Conservation (phyloP, 371 early-diverging fungal genomes). For the Dentiscutata heterogama region DNA sequence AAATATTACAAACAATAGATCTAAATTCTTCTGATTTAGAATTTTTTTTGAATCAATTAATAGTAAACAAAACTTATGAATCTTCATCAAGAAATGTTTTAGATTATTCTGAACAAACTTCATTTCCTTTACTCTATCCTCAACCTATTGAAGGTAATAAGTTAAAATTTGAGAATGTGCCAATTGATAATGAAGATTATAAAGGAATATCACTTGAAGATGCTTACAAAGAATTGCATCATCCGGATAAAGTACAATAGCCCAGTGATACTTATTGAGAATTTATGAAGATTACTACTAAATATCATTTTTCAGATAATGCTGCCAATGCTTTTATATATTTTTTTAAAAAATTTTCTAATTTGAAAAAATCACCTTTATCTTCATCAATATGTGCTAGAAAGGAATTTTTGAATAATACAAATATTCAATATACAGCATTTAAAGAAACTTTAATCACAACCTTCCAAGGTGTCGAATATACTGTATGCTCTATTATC, state of each 20-base stretch:
- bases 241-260: neutral
- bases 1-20: neutral
- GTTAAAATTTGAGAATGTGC: neutral
- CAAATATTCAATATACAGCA: neutral
- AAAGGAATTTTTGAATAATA: neutral
- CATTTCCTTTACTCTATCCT: neutral
- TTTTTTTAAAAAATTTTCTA: neutral
- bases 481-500: slow-evolving; percentile 2
- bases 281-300: neutral
- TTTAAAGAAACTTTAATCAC: neutral
- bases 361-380: neutral
- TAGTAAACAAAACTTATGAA: too few species aligned
- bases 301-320: neutral
- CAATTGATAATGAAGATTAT: neutral
- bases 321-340: neutral
- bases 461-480: neutral
- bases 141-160: neutral
- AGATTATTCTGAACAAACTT: too few species aligned
- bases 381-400: neutral
- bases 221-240: neutral
- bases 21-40: neutral
- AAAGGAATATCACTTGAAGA: neutral
- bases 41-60: too few species aligned
- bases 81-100: too few species aligned
- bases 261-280: neutral